Percentiles rank a stretch among this genome's conserved stretches.
Conservation (phyloP, 2,329 filamentous ascomycete species). For the Escovopsis sp. region DNA sequence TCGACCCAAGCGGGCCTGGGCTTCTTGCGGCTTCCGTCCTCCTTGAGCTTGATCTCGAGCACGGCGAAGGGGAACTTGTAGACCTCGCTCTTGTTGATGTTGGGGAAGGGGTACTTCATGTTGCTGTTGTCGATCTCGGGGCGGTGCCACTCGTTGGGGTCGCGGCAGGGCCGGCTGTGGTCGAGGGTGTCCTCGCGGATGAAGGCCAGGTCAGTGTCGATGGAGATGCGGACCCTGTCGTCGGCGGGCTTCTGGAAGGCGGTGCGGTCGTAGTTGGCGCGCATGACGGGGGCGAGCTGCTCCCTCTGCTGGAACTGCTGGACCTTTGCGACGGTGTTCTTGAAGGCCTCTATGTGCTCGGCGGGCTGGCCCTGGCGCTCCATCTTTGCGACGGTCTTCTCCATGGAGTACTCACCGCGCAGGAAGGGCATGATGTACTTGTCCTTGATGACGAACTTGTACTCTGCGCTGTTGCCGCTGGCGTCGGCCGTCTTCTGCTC, state of each 20-base stretch:
- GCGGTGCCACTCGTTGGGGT: conserved; percentile 81
- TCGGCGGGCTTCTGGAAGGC: conserved; percentile 95
- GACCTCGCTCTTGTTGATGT: conserved; percentile 82
- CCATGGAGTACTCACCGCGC: conserved; percentile 76
- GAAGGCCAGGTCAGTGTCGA: conserved; percentile 84
- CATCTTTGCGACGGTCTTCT: conserved; percentile 81
- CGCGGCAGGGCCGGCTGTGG: conserved; percentile 68
- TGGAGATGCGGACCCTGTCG: conserved; percentile 76
- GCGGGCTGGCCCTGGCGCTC: conserved; percentile 56
- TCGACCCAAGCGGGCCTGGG: conserved; percentile 73
- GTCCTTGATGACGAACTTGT: conserved; percentile 74
- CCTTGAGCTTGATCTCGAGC: conserved; percentile 80
- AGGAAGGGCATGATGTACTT: conserved; percentile 87
- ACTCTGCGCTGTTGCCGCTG: conserved; percentile 63
- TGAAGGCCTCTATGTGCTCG: conserved; percentile 53
- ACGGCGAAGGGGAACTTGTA: conserved; percentile 81
- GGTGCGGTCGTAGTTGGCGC: conserved; percentile 86
- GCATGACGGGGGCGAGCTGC: conserved; percentile 67
- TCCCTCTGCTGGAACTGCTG: conserved; percentile 67
- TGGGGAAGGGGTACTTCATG: conserved; percentile 76
- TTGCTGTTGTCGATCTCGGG: conserved; percentile 70
- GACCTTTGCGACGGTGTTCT: conserved; percentile 58
- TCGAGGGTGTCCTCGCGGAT: conserved; percentile 72
- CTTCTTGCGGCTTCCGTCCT: conserved; percentile 49
- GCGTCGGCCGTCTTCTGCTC: conserved; percentile 81